These are phyloP conservation scores for Citrus maxima DNA, from an alignment of 345 rosid genomes.

Conservation along the genomic window DNA sequence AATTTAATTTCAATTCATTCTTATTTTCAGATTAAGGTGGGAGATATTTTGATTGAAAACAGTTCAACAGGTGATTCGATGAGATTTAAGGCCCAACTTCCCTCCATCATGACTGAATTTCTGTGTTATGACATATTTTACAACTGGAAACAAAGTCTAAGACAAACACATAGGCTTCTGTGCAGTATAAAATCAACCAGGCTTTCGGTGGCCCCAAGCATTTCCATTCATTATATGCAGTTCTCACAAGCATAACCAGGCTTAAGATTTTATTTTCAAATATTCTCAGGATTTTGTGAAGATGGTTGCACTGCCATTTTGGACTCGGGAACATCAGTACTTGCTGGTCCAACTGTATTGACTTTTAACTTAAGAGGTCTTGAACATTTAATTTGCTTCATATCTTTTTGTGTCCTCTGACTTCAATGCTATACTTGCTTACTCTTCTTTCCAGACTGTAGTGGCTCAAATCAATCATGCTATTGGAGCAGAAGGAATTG, in stretches of 20 bases:
- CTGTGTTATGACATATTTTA: not conserved
- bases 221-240: not conserved
- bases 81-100: not conserved
- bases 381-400: not conserved
- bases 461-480: slow-evolving; percentile 54
- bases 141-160: not conserved
- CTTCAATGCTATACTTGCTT: slow-evolving; percentile 4
- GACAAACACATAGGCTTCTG: not conserved
- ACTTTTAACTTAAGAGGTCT: not conserved
- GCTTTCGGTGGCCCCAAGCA: not conserved
- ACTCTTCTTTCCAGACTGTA: slow-evolving; percentile 29
- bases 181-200: not conserved
- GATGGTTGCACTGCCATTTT: slow-evolving; percentile 46
- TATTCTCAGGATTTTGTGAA: slow-evolving; percentile 44
- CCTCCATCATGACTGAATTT: not conserved
- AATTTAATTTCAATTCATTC: not conserved
- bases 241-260: not conserved
- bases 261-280: not conserved
- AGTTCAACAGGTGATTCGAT: slow-evolving; percentile 42
- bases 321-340: slow-evolving; percentile 52
- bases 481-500: slow-evolving; percentile 50
- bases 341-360: slow-evolving; percentile 65
- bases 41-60: slow-evolving; percentile 37
- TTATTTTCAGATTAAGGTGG: slow-evolving; percentile 42
- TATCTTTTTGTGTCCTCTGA: not conserved